Conservation (phyloP, 2,329 filamentous ascomycete genomes). For the Chalaropsis ovoidea region DNA sequence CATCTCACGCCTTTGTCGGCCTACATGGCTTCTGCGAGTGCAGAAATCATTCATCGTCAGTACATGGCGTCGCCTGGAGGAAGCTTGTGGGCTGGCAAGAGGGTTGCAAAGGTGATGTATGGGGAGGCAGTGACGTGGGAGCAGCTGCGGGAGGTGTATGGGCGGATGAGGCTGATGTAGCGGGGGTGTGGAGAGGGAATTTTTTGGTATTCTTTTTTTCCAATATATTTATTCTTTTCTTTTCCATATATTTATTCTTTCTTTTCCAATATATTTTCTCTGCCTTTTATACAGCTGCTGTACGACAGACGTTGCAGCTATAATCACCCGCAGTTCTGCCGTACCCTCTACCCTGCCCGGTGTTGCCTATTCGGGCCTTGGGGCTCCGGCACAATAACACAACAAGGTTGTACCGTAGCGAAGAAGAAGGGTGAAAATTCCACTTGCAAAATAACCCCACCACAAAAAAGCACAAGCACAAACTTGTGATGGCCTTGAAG, state of each 20-base stretch:
- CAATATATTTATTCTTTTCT: too few species aligned
- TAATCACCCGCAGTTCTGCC: not conserved
- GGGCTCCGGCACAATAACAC: constrained; percentile 8
- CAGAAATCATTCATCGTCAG: too few species aligned
- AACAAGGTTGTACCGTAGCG: not conserved
- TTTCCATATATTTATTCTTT: not conserved
- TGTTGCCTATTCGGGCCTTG: not conserved
- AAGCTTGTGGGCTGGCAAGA: too few species aligned
- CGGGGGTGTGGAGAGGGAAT: too few species aligned
- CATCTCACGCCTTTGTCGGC: too few species aligned
- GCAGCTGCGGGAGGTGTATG: too few species aligned
- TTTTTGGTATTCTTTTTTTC: too few species aligned
- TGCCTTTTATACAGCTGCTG: not conserved
- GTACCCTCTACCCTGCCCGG: not conserved
- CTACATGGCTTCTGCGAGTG: too few species aligned
- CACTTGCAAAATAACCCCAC: constrained; percentile 8
- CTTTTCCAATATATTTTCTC: not conserved
- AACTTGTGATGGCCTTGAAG: constrained; percentile 12
- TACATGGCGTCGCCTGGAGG: too few species aligned
- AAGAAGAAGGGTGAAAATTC: constrained; percentile 6
- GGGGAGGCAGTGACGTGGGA: too few species aligned
- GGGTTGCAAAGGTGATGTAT: too few species aligned
- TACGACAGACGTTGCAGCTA: constrained; percentile 7
- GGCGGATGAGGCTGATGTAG: too few species aligned
- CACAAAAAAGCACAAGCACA: constrained; percentile 17